phyloP scores from a whole-genome alignment of 129 eudicot species.

The Flaveria linearis region DNA sequence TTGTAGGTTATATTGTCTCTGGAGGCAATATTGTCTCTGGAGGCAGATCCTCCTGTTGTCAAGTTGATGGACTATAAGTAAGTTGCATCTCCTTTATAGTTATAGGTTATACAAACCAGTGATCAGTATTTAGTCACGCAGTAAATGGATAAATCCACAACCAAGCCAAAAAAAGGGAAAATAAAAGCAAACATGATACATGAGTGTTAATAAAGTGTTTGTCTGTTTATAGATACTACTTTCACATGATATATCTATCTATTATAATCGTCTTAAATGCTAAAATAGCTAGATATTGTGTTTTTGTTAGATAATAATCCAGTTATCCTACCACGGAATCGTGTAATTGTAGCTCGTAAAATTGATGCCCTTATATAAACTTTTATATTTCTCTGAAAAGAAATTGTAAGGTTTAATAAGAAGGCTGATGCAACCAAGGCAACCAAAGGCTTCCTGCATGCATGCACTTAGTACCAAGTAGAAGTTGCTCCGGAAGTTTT shows the following conservation, averaged over 20 bases:
- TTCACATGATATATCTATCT: background rate
- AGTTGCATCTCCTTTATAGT: constrained; percentile 23
- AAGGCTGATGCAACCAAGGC: too few species aligned
- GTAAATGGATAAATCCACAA: background rate
- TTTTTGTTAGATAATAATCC: too few species aligned
- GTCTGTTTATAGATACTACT: too few species aligned
- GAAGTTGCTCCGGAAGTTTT: too few species aligned
- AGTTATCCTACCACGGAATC: background rate
- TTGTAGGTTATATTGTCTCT: constrained; percentile 81
- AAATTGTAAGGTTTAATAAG: background rate
- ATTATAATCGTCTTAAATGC: background rate
- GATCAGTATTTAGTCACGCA: background rate
- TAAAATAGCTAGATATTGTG: background rate
- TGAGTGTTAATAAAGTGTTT: background rate
- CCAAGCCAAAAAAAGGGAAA: constrained; percentile 2
- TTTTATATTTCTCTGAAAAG: background rate
- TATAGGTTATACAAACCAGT: background rate
- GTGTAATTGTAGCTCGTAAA: background rate
- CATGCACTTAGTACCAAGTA: too few species aligned
- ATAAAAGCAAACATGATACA: background rate
- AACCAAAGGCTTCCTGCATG: too few species aligned
- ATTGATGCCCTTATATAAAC: background rate
- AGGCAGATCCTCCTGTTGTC: constrained; percentile 96
- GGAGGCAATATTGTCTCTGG: constrained; percentile 84
- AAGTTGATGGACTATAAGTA: constrained; percentile 88